Base-by-base conservation (phyloP, 768 basidiomycete species). In the Trametes elegans region DNA sequence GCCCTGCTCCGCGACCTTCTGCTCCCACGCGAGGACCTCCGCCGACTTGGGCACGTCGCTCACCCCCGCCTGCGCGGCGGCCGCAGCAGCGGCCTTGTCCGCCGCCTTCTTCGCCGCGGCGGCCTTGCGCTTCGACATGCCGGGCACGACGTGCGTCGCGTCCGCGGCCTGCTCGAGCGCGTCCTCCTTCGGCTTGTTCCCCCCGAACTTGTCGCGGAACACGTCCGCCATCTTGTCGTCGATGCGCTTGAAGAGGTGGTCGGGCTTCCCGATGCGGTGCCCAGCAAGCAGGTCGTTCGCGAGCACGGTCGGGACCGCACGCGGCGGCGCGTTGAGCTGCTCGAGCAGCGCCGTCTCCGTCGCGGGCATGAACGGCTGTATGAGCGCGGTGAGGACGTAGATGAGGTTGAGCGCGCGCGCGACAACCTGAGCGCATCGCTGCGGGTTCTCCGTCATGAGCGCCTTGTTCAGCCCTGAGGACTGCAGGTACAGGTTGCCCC, bases 311-410 rank as follows among this genome's bases (percentile, higher is more conserved):
- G 96, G 90, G 3, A 96, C 85, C 8, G 79, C 75, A 28, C 96
- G 85, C 5, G 88, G 79, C 1, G 93, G 93, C 0, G 93, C 94
- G 66, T 97, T 92, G 59, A 98, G 80, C 66, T 99, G 97, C 18
- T 69, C 65, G 49, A 96, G 78, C 61, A 99, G 94, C 3, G 84
- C 77, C 23, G 82, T 83, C 31, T 88, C 85, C 0, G 91, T 96
- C 11, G 85, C 79, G 35, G 97, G 97, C 94, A 99, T 98, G 84
- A 93, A 99, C 0, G 97, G 96, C 67, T 94, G 88, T 60, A 93
- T 72, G 62, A 97, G 76, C 26, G 84, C 87, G 11, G 92, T 88
- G 53, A 99, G 78, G 32, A 86, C 73, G 69, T 97, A 98, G 69
- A 98, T 96, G 62, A 99, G 75, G 74, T 98, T 98, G 70, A 93